Evolutionary conservation across 2,329 filamentous ascomycete genomes (phyloP).

Genomic region (Colletotrichum sp.): DNA sequence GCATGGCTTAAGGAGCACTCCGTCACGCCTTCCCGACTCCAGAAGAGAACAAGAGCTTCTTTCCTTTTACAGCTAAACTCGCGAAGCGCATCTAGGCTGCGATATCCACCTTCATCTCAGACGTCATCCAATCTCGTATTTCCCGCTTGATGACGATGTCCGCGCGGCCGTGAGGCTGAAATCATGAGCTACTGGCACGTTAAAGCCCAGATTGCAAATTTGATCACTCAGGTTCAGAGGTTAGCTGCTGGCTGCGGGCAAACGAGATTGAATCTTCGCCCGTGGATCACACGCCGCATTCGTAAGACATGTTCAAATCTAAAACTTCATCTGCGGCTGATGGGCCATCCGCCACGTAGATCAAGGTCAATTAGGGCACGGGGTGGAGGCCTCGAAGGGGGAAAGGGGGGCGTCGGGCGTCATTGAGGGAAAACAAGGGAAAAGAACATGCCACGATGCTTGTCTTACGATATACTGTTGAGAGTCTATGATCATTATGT

Average conservation of each 20-base stretch:
- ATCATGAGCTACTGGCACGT: neutral
- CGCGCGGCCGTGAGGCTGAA: neutral
- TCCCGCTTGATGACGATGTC: neutral
- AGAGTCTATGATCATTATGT: neutral
- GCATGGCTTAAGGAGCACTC: neutral
- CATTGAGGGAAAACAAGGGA: neutral
- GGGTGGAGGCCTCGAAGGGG: neutral
- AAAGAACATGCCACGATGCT: neutral
- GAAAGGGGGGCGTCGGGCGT: neutral
- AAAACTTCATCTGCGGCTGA: neutral
- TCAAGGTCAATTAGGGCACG: neutral
- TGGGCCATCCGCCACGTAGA: neutral
- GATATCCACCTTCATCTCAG: neutral
- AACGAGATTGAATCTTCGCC: neutral
- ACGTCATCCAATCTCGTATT: neutral
- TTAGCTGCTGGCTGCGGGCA: neutral
- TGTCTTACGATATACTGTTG: neutral
- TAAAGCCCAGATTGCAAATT: neutral
- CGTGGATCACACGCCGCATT: neutral
- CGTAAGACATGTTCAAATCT: neutral
- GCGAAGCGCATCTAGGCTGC: neutral
- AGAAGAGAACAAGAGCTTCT: neutral
- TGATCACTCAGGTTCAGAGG: neutral
- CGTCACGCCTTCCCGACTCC: neutral
- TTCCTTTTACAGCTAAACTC: neutral